A percentile compares a stretch with the other conserved stretches of the same genome.
Evolutionary conservation across 495 filamentous ascomycete genomes (phyloP).

Genomic region (Penicillium egyptiacum): DNA sequence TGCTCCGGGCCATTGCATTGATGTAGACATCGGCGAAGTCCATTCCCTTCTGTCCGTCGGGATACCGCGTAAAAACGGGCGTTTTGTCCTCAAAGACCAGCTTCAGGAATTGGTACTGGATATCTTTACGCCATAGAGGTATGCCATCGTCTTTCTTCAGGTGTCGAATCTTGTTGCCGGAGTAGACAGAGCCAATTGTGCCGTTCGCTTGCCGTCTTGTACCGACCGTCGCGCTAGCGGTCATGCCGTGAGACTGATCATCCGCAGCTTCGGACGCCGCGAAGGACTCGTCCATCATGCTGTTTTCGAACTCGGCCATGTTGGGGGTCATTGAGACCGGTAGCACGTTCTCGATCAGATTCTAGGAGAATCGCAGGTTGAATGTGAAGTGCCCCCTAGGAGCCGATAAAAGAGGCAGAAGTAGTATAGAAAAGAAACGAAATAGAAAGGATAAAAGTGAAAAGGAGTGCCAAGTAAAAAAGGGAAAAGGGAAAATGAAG

Average conservation of each 20-base stretch:
- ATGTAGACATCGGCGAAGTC: constrained; percentile 97
- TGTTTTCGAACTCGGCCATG: constrained; percentile 45
- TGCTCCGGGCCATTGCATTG: constrained; percentile 96
- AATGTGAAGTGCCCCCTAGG: constrained; percentile 21
- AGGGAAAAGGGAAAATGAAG: constrained; percentile 24
- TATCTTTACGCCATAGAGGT: constrained; percentile 94
- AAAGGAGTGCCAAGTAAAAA: constrained; percentile 17
- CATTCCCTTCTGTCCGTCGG: constrained; percentile 65
- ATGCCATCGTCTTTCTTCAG: constrained; percentile 97
- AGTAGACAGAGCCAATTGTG: constrained; percentile 66
- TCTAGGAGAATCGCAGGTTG: constrained; percentile 14
- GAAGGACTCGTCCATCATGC: constrained; percentile 49
- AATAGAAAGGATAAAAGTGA: constrained; percentile 13
- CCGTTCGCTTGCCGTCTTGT: constrained; percentile 66
- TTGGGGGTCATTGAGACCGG: constrained; percentile 15
- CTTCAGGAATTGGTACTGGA: constrained; percentile 92
- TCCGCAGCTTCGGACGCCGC: constrained; percentile 43
- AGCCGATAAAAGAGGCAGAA: constrained; percentile 18
- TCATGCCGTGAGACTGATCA: constrained; percentile 50
- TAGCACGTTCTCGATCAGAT: constrained; percentile 12
- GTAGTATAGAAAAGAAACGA: constrained; percentile 8
- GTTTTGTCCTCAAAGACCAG: constrained; percentile 85
- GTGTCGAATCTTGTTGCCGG: constrained; percentile 92
- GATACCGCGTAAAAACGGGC: constrained; percentile 83
- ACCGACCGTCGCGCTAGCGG: constrained; percentile 55